Evolutionary conservation across 148 eudicot species (phyloP).

Genomic region (Cornus florida): DNA sequence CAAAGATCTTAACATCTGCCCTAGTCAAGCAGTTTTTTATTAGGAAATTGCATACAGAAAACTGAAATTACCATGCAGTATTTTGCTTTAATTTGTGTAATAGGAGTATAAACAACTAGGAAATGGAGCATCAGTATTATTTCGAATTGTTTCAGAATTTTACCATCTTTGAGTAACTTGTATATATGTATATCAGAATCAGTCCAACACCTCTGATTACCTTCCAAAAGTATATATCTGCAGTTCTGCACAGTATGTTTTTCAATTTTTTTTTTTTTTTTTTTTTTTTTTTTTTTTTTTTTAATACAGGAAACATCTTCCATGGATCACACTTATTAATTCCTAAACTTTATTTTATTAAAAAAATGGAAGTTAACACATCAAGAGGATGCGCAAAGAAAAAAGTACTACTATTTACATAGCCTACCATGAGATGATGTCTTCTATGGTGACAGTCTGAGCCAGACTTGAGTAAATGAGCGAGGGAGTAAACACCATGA

Average conservation of each 20-base stretch:
- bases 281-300: no score
- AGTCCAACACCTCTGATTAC: neutral
- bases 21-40: no score
- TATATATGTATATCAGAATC: neutral
- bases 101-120: neutral
- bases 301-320: no score
- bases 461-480: constrained; percentile 80
- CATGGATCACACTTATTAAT: neutral
- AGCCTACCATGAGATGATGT: constrained; percentile 77
- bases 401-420: neutral
- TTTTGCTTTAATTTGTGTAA: neutral
- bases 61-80: neutral
- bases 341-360: neutral
- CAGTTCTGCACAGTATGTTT: neutral
- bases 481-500: constrained; percentile 69
- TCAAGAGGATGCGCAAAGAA: neutral
- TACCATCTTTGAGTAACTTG: neutral
- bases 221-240: neutral
- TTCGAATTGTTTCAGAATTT: neutral
- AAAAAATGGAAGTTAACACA: neutral
- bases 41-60: no score
- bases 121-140: neutral
- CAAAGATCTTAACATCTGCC: no score
- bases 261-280: no score
- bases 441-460: constrained; percentile 70